Conservation (phyloP, 257 asterid species). For the Solanum chiquidenum region DNA sequence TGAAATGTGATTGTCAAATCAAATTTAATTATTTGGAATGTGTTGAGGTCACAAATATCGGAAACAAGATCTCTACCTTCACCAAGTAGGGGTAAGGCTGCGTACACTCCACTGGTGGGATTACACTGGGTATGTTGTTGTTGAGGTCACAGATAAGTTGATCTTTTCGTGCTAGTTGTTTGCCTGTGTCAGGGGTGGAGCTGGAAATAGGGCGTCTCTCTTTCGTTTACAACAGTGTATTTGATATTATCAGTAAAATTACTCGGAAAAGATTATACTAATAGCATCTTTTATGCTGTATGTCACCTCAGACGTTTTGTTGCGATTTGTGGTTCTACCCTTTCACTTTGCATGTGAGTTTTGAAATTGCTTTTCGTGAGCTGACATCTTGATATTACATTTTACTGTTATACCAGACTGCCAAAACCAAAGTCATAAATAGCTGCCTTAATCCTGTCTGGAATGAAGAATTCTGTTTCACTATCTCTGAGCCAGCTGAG, state of each 20-base stretch:
- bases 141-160: background rate
- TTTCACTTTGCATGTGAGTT: background rate
- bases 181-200: background rate
- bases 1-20: background rate
- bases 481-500: constrained; percentile 25
- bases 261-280: background rate
- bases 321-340: background rate
- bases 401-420: constrained; percentile 14
- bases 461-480: constrained; percentile 40
- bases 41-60: background rate
- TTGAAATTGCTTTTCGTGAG: background rate
- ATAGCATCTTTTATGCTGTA: background rate
- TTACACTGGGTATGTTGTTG: background rate
- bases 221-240: background rate
- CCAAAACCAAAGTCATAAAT: constrained; percentile 35
- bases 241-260: background rate
- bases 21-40: background rate
- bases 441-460: constrained; percentile 41
- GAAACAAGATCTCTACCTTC: background rate
- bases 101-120: background rate
- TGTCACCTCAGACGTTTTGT: background rate
- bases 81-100: background rate
- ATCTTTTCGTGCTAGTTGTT: background rate
- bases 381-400: background rate
- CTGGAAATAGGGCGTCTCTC: too few species aligned